Conservation (phyloP, 352 stramenopile species). For the Thalassiosira oceanica region DNA sequence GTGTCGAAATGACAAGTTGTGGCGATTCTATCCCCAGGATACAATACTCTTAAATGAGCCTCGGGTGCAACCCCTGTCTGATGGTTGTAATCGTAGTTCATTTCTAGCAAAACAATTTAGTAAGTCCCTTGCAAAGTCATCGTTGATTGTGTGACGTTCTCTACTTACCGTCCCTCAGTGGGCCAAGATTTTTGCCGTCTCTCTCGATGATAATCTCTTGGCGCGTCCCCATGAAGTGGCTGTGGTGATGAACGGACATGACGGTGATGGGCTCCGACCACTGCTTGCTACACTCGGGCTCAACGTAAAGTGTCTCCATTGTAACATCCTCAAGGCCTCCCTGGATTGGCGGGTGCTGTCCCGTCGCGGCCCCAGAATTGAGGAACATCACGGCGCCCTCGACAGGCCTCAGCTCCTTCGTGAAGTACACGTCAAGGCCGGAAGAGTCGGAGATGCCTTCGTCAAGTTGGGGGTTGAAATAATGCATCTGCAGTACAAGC, state of each 20-base stretch:
- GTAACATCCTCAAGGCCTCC: slow-evolving; percentile 7
- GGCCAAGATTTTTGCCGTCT: slow-evolving; percentile 14
- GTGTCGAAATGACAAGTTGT: slow-evolving; percentile 14
- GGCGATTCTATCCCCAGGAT: slow-evolving; percentile 9
- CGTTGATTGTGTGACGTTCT: no score
- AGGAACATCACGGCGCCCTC: slow-evolving; percentile 8
- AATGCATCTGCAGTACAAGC: slow-evolving; percentile 17
- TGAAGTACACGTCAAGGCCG: slow-evolving; percentile 4
- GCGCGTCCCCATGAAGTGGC: neutral
- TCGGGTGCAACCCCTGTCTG: neutral
- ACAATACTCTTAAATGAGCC: neutral
- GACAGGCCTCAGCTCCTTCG: neutral
- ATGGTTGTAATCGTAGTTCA: slow-evolving; percentile 14
- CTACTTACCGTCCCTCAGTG: no score
- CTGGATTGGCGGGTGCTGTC: slow-evolving; percentile 1
- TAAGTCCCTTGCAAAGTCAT: no score
- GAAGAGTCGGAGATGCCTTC: slow-evolving; percentile 2
- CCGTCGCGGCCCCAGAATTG: neutral
- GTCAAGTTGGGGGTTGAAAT: slow-evolving; percentile 12
- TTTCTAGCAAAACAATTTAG: no score
- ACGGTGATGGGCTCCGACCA: slow-evolving; percentile 9
- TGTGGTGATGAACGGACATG: slow-evolving; percentile 6
- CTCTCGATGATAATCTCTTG: slow-evolving; percentile 13
- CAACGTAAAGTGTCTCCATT: slow-evolving; percentile 4
- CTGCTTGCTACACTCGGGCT: slow-evolving; percentile 3